Percentiles rank a stretch among this genome's conserved stretches.
Conservation (phyloP, 257 asterid species). For the Echites panduratus region DNA sequence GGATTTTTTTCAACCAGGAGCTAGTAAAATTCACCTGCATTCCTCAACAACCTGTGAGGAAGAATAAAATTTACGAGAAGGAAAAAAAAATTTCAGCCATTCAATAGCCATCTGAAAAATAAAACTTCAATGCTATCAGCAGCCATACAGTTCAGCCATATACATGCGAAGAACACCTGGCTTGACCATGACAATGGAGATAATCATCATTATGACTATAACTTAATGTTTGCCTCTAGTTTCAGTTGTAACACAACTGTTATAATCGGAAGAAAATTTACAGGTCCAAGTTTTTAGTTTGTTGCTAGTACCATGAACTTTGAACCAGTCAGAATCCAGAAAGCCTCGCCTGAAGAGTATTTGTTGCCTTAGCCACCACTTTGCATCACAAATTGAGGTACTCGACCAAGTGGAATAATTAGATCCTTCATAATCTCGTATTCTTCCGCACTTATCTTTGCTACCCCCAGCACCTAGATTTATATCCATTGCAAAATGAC, state of each 20-base stretch:
- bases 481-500: conserved; percentile 14
- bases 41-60: background rate
- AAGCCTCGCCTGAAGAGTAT: background rate
- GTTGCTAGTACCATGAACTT: background rate
- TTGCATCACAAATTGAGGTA: conserved; percentile 68
- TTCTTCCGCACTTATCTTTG: conserved; percentile 57
- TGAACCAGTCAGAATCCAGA: background rate
- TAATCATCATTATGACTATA: conserved; percentile 9
- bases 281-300: background rate
- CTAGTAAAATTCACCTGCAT: background rate
- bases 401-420: conserved; percentile 83
- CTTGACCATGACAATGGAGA: background rate
- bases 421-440: conserved; percentile 85
- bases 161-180: background rate
- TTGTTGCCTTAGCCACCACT: conserved; percentile 52
- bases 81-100: background rate
- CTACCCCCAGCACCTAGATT: conserved; percentile 72
- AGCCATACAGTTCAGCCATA: background rate
- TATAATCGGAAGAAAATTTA: background rate
- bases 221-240: background rate
- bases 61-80: too few relatives aligned
- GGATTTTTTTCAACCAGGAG: background rate
- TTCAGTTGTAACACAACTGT: background rate
- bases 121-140: background rate
- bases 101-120: background rate